Evolutionary conservation across 495 filamentous ascomycete genomes (phyloP).

Genomic region (Neurospora sp.): DNA sequence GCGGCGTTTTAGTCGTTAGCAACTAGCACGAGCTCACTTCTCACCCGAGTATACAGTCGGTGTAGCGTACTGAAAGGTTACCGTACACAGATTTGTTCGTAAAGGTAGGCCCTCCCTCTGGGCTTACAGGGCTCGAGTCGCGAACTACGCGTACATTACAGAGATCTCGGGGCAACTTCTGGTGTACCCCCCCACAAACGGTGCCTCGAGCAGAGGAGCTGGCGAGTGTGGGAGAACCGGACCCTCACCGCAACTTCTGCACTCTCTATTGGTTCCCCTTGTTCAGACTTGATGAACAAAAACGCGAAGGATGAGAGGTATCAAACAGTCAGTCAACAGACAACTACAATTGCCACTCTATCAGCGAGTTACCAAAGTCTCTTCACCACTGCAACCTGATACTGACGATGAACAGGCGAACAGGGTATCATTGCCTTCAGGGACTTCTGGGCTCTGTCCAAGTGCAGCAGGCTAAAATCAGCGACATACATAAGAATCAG

Average conservation of each 20-base stretch:
- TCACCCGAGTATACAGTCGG: not conserved
- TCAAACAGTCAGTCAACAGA: not conserved
- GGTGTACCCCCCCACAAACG: not conserved
- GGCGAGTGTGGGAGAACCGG: not conserved
- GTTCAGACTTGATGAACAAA: not conserved
- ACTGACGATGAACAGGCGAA: not conserved
- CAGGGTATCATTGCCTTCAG: not conserved
- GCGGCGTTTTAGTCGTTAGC: not conserved
- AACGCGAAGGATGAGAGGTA: not conserved
- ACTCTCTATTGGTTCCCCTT: constrained; percentile 1
- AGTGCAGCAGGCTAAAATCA: not conserved
- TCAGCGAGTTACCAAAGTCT: not conserved
- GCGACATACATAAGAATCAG: not conserved
- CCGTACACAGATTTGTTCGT: not conserved
- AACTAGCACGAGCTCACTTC: not conserved
- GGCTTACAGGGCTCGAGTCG: not conserved
- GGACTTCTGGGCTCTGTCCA: not conserved
- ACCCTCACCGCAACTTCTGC: constrained; percentile 18
- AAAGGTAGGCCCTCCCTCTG: not conserved
- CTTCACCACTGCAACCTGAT: not conserved
- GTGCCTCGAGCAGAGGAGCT: not conserved
- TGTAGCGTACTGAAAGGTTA: not conserved
- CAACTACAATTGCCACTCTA: not conserved
- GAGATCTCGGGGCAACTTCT: not conserved
- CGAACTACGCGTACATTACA: not conserved